These are phyloP conservation scores for Hondaea fermentalgiana DNA, from an alignment of 108 stramenopile species.

Conservation along the genomic window DNA sequence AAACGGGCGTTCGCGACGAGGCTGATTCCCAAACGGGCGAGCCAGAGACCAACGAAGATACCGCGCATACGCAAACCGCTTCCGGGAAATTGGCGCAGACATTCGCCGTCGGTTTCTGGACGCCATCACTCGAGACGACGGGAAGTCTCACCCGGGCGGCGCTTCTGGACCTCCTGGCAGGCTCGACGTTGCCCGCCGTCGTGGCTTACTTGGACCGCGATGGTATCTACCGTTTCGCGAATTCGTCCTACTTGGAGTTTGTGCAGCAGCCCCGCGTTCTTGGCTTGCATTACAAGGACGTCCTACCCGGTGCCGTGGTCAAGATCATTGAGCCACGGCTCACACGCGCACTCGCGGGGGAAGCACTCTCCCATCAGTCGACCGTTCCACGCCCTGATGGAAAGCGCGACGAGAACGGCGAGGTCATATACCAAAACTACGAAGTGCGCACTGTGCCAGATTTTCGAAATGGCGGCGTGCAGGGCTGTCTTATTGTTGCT, in stretches of 20 bases:
- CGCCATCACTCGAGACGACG: background rate
- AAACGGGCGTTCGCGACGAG: background rate
- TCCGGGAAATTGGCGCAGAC: no score
- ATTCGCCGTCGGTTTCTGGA: background rate
- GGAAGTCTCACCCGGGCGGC: background rate
- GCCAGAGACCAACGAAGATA: background rate
- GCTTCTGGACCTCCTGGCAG: background rate
- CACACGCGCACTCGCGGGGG: background rate
- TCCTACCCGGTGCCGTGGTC: background rate
- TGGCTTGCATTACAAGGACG: background rate
- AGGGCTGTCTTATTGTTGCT: background rate
- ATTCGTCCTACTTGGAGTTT: background rate
- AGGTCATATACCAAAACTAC: background rate
- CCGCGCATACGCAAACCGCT: background rate
- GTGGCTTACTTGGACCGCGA: background rate
- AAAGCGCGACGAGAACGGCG: background rate
- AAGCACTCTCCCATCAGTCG: background rate
- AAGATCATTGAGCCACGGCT: background rate
- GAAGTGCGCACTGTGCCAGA: background rate
- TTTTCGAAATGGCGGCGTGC: background rate
- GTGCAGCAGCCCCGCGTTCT: background rate
- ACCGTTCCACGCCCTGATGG: background rate
- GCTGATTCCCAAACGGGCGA: background rate
- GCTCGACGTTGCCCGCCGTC: background rate
- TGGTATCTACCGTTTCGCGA: background rate